phyloP scores from a whole-genome alignment of 106 monocot genomes.

The Triglochin maritima region DNA sequence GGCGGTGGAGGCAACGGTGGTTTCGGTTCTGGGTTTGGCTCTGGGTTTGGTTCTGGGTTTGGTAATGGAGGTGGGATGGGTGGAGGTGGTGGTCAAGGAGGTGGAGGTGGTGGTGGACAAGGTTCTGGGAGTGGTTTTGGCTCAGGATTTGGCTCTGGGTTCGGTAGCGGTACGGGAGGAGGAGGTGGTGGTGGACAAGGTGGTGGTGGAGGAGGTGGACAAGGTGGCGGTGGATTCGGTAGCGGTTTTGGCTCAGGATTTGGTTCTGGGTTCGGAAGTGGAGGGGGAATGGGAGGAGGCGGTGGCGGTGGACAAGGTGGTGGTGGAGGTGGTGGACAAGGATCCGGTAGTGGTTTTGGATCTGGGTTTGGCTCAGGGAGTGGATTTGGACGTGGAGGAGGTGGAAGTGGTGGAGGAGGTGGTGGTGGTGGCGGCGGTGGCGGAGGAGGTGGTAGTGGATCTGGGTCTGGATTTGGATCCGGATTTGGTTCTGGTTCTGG shows the following conservation, averaged over 20 bases:
- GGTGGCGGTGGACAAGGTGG: too few relatives aligned
- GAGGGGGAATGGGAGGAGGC: constrained; percentile 2
- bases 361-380: not conserved
- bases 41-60: not conserved
- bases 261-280: not conserved
- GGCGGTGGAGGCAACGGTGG: not conserved
- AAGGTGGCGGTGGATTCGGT: not conserved
- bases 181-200: too few relatives aligned
- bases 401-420: not conserved
- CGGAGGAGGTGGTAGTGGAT: not conserved
- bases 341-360: not conserved
- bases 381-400: not conserved
- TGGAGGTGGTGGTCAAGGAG: not conserved
- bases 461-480: not conserved
- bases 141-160: too few relatives aligned
- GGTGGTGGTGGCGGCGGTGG: not conserved
- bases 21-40: not conserved
- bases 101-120: not conserved
- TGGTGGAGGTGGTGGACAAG: not conserved
- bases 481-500: not conserved
- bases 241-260: not conserved
- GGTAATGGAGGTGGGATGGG: not conserved
- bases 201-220: not conserved
- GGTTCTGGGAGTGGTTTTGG: not conserved
- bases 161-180: too few relatives aligned